Base-by-base conservation (phyloP, 1,284 basidiomycete genomes). In the Pyrrhoderma lamaoense region DNA sequence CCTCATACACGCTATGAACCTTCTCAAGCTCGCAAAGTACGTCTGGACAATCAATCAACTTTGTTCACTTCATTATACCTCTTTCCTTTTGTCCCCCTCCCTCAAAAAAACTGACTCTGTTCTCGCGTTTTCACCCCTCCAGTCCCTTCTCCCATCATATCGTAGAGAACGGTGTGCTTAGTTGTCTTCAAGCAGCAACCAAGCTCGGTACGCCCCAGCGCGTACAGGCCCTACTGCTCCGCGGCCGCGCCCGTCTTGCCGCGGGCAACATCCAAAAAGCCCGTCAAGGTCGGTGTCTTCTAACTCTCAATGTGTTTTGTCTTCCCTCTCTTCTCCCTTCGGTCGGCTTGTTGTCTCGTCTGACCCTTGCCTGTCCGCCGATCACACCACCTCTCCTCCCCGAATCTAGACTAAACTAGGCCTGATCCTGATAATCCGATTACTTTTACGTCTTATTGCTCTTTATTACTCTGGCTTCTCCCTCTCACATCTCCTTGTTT, bases 101-200 rank as follows among this genome's bases (percentile, higher is more conserved):
- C 27, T 11, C 27, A 31, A n/a, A n/a, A n/a, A n/a, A n/a, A n/a
- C n/a, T n/a, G n/a, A 5, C 27, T 31, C 11, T 45, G 23, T 25
- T 34, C 44, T 3, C 8, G 9, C 13, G 37, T 57, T 47, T 42
- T 40, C 36, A 23, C n/a, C n/a, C 35, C 43, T 48, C 4, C 49
- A 56, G 54, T 46, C 48, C 45, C 54, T 80, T 75, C 54, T 80
- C 74, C 64, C 77, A 78, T 67, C 74, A 74, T 18, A 70, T 79
- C 63, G 76, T 85, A 67, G 83, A 86, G 68, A 85, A 85, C 62
- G 82, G 81, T 49, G 80, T 84, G 56, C 77, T 84, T 65, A 83
- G 82, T 9, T 80, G 81, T 59, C 69, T 86, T 38, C 73, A 76
- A 56, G 72, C 83, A 45, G 11, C 27, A 31, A 68, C 73, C 22